phyloP scores from a whole-genome alignment of 2,329 filamentous ascomycete species.

The Penicillium rolfsii region DNA sequence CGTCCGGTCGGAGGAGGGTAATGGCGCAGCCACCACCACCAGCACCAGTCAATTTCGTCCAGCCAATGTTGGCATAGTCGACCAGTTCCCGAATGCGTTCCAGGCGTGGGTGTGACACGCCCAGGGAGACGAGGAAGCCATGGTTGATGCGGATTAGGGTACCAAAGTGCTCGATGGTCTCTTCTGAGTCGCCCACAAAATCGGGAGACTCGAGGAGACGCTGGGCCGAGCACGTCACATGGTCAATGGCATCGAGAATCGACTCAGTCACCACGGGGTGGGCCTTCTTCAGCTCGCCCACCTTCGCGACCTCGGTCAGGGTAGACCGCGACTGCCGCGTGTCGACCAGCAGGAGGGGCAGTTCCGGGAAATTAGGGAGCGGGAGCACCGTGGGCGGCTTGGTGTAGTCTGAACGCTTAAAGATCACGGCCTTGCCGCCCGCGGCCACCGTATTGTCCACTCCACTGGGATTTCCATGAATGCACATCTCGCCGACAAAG shows the following conservation, averaged over 20 bases:
- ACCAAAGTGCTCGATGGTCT: conserved; percentile 73
- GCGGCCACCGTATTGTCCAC: conserved; percentile 96
- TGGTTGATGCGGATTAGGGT: conserved; percentile 94
- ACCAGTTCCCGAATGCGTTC: conserved; percentile 90
- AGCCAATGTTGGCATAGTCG: conserved; percentile 85
- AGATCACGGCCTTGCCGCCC: conserved; percentile 91
- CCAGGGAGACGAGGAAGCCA: conserved; percentile 84
- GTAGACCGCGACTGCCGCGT: conserved; percentile 88
- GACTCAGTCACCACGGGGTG: conserved; percentile 78
- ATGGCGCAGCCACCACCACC: conserved; percentile 96
- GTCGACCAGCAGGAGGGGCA: conserved; percentile 87
- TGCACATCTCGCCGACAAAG: conserved; percentile 95
- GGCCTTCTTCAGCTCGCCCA: conserved; percentile 68
- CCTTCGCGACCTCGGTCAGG: conserved; percentile 81
- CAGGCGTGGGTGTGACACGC: conserved; percentile 90
- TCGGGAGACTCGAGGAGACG: conserved; percentile 60
- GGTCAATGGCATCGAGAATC: conserved; percentile 83
- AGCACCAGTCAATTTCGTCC: conserved; percentile 96
- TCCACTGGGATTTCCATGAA: conserved; percentile 94
- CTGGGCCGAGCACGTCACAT: conserved; percentile 60
- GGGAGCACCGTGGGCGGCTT: conserved; percentile 76
- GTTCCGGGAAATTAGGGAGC: conserved; percentile 85
- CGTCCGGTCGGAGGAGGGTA: conserved; percentile 75
- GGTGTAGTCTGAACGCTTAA: conserved; percentile 76
- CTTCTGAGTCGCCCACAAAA: conserved; percentile 68